Evolutionary conservation across 1,284 basidiomycete genomes (phyloP).

Genomic region (Rhodotorula sp.): DNA sequence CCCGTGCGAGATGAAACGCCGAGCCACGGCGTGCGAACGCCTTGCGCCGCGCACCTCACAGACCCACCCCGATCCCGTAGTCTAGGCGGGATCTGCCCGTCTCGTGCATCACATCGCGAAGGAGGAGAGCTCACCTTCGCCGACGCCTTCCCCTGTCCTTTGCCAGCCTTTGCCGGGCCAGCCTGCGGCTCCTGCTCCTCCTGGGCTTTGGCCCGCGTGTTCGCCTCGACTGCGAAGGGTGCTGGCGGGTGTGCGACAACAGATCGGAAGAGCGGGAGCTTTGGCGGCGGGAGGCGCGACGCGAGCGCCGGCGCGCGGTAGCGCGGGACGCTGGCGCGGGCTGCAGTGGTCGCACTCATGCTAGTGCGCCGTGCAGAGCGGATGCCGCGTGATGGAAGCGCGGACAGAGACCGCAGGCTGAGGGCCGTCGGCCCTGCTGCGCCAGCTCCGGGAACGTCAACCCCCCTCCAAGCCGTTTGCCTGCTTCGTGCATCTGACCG

Average conservation of each 20-base stretch:
- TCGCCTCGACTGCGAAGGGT: slow-evolving; percentile 24
- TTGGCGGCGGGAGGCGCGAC: slow-evolving; percentile 31
- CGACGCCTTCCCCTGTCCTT: neutral
- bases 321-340: neutral
- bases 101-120: too few species aligned
- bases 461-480: too few species aligned
- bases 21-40: too few species aligned
- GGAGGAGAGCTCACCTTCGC: neutral
- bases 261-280: slow-evolving; percentile 35
- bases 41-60: too few species aligned
- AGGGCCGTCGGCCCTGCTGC: too few species aligned
- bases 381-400: too few species aligned
- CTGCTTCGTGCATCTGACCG: too few species aligned
- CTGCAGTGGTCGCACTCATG: neutral
- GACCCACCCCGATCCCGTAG: too few species aligned
- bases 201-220: neutral
- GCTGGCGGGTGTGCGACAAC: slow-evolving; percentile 39
- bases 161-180: neutral
- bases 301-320: slow-evolving; percentile 16
- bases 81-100: too few species aligned
- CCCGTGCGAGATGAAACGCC: too few species aligned
- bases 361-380: neutral
- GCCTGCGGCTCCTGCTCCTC: neutral
- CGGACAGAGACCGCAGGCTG: too few species aligned
- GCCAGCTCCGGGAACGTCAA: too few species aligned